phyloP scores from a whole-genome alignment of 345 rosid species.

The Raphanus sativus region DNA sequence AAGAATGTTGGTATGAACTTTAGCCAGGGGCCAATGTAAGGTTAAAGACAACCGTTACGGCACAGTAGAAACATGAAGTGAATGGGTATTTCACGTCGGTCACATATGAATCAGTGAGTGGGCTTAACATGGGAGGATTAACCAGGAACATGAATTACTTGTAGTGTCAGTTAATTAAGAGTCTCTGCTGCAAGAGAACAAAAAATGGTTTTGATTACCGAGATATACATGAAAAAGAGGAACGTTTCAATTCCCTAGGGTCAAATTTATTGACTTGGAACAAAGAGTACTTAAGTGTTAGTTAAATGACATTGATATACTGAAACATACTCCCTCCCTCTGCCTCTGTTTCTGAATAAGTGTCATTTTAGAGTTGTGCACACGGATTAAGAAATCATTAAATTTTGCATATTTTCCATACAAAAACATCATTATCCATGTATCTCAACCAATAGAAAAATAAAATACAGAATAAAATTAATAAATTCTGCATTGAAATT shows the following conservation, averaged over 20 bases:
- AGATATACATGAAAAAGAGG: constrained; percentile 42
- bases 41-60: constrained; percentile 25
- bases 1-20: not conserved
- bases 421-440: no score
- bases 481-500: no score
- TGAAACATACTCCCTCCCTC: no score
- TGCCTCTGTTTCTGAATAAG: no score
- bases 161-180: constrained; percentile 28
- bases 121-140: constrained; percentile 21
- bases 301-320: not conserved
- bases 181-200: constrained; percentile 36
- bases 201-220: constrained; percentile 32
- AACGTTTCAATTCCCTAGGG: constrained; percentile 41
- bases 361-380: no score
- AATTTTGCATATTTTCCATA: no score
- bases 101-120: constrained; percentile 22
- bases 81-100: constrained; percentile 22
- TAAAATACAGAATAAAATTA: no score
- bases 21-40: not conserved
- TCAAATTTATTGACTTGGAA: constrained; percentile 36
- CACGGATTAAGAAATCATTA: no score
- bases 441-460: no score
- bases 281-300: constrained; percentile 9
- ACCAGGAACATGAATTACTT: constrained; percentile 29
- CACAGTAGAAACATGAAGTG: constrained; percentile 11